Evolutionary conservation across 176 grass and related monocot species (phyloP), one percentile per base, ranked within the genome.

Genomic region (Phragmites australis): DNA sequence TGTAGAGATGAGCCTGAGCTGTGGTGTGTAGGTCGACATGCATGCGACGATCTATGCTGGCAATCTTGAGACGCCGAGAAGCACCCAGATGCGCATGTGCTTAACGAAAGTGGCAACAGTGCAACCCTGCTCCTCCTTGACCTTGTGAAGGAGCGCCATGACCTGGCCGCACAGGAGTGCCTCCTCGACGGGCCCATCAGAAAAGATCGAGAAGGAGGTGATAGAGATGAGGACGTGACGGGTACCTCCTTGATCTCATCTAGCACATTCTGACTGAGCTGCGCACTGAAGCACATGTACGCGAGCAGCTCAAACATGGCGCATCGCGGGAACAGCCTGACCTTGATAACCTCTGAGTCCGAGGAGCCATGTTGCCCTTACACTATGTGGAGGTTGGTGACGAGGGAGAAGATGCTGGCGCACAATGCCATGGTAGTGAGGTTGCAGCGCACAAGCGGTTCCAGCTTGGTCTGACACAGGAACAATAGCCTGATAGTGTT

Each of bases 141-240:
- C 88, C 78, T 95, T 95, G 77, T 91, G 88, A 25, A 99, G 86
- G 18, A 99, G 86, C 22, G 70, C 92, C 86, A 89, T 91, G 74
- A 99, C 92, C 84, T 99, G 96, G 32, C 90, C 72, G 2, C 96
- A 84, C 29, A 99, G 84, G 52, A 95, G 83, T 42, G 93, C 92
- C 84, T 99, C 92, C 22, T 90, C 92, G 0, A 90, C n/a, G n/a
- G n/a, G n/a, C n/a, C n/a, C n/a, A n/a, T n/a, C n/a, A n/a, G n/a
- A n/a, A n/a, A n/a, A n/a, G n/a, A n/a, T n/a, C n/a, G n/a, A n/a
- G n/a, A 87, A 76, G 50, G 58, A 72, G 2, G 67, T 42, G 51
- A 72, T 7, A 39, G 47, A 34, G 41, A 11, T n/a, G 37, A 87
- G 65, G 4, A 82, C 13, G 3, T 3, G 8, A 4, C 42, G 39